phyloP scores from a whole-genome alignment of 768 basidiomycete species.

The Boletus barrowsii region DNA sequence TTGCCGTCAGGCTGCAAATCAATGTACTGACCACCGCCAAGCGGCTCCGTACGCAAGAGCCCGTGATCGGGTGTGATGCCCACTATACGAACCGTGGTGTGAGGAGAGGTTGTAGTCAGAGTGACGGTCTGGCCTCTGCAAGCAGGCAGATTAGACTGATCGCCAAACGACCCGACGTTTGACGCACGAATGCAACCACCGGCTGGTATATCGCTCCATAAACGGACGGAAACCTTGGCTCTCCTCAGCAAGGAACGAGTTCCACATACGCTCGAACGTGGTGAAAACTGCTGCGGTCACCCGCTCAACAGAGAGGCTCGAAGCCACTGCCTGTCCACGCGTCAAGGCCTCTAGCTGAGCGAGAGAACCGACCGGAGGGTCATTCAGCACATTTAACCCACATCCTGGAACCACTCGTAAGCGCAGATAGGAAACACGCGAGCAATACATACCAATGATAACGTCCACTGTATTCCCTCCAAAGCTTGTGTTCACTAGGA shows the following conservation, averaged over 20 bases:
- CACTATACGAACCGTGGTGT: constrained; percentile 66
- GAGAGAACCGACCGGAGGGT: constrained; percentile 79
- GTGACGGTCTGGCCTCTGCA: constrained; percentile 79
- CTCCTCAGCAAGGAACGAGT: constrained; percentile 49
- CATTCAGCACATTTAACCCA: constrained; percentile 83
- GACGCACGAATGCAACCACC: constrained; percentile 92
- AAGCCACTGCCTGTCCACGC: not conserved
- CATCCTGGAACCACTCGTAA: constrained; percentile 55
- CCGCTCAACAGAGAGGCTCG: constrained; percentile 61
- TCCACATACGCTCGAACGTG: constrained; percentile 80
- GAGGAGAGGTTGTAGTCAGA: constrained; percentile 72
- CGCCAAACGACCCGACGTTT: not conserved
- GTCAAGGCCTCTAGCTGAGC: constrained; percentile 55
- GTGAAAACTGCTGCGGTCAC: constrained; percentile 73
- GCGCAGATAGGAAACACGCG: not conserved
- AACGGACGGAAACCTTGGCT: constrained; percentile 77
- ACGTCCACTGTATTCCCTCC: constrained; percentile 68
- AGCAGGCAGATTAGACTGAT: constrained; percentile 3
- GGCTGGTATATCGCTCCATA: constrained; percentile 68
- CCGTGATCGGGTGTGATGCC: constrained; percentile 90
- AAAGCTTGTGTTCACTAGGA: constrained; percentile 87
- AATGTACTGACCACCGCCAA: constrained; percentile 48
- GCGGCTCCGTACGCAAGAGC: constrained; percentile 72
- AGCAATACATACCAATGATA: constrained; percentile 65
- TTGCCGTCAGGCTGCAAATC: constrained; percentile 98